Base-by-base conservation (phyloP, 352 stramenopile species). In the Pythium monospermum region DNA sequence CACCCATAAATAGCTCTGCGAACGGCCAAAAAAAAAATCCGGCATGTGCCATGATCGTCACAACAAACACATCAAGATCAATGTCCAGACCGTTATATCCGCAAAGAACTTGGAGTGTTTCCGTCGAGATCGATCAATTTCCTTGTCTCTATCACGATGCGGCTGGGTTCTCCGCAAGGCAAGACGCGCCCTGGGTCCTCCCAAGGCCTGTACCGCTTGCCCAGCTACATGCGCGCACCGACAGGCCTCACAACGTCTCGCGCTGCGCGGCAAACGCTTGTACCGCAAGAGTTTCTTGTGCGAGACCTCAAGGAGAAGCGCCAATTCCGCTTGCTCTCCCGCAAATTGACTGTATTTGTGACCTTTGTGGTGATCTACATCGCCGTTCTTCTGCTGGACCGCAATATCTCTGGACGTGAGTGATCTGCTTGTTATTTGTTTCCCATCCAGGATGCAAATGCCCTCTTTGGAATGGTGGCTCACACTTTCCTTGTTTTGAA, bases 361-460 rank as follows among this genome's bases (percentile, higher is more conserved):
- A 77, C 73, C 0, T 86, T 88, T 41, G 69, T 85, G 31, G 52
- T n/a, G 30, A 66, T 86, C 28, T 88, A 88, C 58, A 57, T 85
- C 32, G 53, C 68, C 0, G 73, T 77, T 22, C 55, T 87, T 6
- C 53, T 87, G 19, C 56, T 88, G 23, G 74, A 88, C 39, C 72
- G 77, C 52, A 86, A 88, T 56, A 85, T 88, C 36, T 81, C 74
- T 21, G 68, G 73, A 22, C 73, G 76, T 85, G 72, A 28, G 73
- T 73, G 8, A 1, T 23, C 16, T 21, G 21, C 11, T 13, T 43
- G 13, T 25, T 28, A 13, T 23, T 39, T 22, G 16, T 25, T 40
- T 36, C n/a, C n/a, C n/a, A n/a, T n/a, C n/a, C n/a, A n/a, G n/a
- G n/a, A n/a, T n/a, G n/a, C n/a, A n/a, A n/a, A n/a, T n/a, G n/a